A percentile compares a stretch with the other conserved stretches of the same genome.
phyloP scores from a whole-genome alignment of 2,329 filamentous ascomycete genomes.

The Fusarium nurragi region DNA sequence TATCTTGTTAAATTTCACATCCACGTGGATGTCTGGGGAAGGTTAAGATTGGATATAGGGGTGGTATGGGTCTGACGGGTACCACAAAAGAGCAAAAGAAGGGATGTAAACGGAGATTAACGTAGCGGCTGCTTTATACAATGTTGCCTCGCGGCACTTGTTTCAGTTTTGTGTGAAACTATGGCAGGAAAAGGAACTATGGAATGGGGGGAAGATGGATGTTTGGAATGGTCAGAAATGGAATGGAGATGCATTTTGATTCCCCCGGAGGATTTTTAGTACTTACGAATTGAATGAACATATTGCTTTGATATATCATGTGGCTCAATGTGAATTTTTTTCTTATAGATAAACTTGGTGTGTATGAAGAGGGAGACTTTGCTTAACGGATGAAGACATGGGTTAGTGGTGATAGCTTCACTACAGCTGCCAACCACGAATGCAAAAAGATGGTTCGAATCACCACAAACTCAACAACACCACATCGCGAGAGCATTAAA shows the following conservation, averaged over 20 bases:
- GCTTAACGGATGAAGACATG: background rate
- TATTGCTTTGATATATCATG: background rate
- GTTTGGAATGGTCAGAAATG: background rate
- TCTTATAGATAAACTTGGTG: too few species aligned
- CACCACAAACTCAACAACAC: background rate
- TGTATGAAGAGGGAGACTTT: background rate
- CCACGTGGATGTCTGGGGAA: background rate
- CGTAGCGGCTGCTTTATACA: constrained; percentile 50
- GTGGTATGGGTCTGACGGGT: constrained; percentile 28
- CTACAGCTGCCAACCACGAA: too few species aligned
- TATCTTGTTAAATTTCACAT: constrained; percentile 19
- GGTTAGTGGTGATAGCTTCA: constrained; percentile 30
- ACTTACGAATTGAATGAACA: constrained; percentile 37
- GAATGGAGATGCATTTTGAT: constrained; percentile 34
- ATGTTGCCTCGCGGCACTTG: constrained; percentile 61
- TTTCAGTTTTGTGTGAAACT: constrained; percentile 42
- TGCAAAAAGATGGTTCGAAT: constrained; percentile 11
- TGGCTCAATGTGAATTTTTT: too few species aligned
- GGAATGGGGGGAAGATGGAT: background rate
- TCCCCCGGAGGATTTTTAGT: constrained; percentile 36
- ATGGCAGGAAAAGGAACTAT: constrained; percentile 9
- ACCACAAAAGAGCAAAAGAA: constrained; percentile 34
- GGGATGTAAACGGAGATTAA: constrained; percentile 17
- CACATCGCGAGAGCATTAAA: background rate
- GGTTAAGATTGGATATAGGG: constrained; percentile 3